Conservation (phyloP, 2,329 filamentous ascomycete genomes). For the Botryotinia calthae region DNA sequence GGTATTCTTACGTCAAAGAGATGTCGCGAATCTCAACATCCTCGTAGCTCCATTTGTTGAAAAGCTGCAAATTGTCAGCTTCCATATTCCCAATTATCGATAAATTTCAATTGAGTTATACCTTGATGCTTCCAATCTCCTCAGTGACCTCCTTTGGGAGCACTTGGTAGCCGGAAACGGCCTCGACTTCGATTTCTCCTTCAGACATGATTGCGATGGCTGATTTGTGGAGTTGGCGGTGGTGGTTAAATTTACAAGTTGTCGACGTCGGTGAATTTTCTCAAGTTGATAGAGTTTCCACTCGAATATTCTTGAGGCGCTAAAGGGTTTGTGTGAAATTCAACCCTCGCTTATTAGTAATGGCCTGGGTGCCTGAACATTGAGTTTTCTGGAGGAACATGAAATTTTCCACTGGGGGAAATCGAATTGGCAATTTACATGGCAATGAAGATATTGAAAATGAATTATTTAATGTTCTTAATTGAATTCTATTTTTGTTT, state of each 20-base stretch:
- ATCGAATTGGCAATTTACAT: not conserved
- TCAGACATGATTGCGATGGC: constrained; percentile 69
- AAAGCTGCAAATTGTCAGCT: constrained; percentile 49
- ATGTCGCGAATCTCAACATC: constrained; percentile 99
- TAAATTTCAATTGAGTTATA: constrained; percentile 41
- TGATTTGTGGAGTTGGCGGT: constrained; percentile 22
- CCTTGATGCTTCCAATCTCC: constrained; percentile 90
- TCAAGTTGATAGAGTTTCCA: constrained; percentile 12
- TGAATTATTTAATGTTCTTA: not conserved
- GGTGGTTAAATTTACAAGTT: constrained; percentile 23
- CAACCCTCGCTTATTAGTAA: constrained; percentile 21
- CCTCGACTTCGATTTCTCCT: constrained; percentile 91
- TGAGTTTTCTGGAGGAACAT: not conserved
- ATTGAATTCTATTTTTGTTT: not conserved
- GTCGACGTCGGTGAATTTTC: constrained; percentile 21
- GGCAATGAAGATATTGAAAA: not conserved
- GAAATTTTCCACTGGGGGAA: not conserved
- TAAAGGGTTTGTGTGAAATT: constrained; percentile 19
- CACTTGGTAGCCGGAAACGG: constrained; percentile 69
- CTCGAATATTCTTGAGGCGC: constrained; percentile 18
- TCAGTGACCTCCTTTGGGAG: constrained; percentile 90
- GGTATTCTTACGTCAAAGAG: constrained; percentile 87
- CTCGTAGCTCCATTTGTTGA: constrained; percentile 98
- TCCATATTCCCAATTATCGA: constrained; percentile 19
- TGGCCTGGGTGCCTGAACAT: constrained; percentile 1